A percentile compares a stretch with the other conserved stretches of the same genome.
Evolutionary conservation across 352 stramenopile species (phyloP).

Genomic region (Pythium apleroticum): DNA sequence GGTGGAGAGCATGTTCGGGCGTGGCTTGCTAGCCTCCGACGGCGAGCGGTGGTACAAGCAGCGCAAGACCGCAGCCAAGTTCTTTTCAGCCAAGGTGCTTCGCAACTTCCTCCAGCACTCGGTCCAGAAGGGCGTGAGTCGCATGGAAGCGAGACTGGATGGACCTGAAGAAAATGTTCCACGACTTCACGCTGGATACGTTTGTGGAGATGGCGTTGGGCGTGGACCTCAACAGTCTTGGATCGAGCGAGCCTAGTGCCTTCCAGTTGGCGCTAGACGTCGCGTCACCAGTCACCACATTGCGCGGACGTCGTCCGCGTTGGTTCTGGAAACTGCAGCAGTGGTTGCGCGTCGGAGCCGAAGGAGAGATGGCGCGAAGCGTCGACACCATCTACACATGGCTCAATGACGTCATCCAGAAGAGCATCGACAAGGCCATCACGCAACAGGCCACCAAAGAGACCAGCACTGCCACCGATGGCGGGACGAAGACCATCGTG

Average conservation of each 20-base stretch:
- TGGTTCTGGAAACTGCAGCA: constrained; percentile 63
- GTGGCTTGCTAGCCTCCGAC: constrained; percentile 23
- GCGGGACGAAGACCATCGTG: constrained; percentile 16
- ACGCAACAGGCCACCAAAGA: not conserved
- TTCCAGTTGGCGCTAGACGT: constrained; percentile 49
- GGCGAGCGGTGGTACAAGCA: constrained; percentile 32
- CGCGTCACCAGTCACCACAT: constrained; percentile 32
- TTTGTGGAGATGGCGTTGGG: constrained; percentile 52
- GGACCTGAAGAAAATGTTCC: constrained; percentile 36
- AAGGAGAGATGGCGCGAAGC: constrained; percentile 32
- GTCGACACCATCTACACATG: constrained; percentile 39
- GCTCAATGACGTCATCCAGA: constrained; percentile 42
- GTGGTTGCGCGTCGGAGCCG: constrained; percentile 37
- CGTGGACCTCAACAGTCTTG: constrained; percentile 40
- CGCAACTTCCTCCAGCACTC: constrained; percentile 20
- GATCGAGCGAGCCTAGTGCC: constrained; percentile 28
- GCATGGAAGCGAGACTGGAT: constrained; percentile 9
- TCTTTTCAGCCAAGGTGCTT: constrained; percentile 35
- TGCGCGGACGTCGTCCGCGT: constrained; percentile 43
- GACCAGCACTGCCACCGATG: not conserved
- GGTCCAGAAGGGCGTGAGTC: constrained; percentile 8
- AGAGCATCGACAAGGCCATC: constrained; percentile 5
- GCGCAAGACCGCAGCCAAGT: constrained; percentile 26
- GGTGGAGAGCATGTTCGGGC: constrained; percentile 26
- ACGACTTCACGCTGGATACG: constrained; percentile 52